Percentiles rank a stretch among this genome's conserved stretches.
phyloP scores from a whole-genome alignment of 2,329 filamentous ascomycete genomes.

The Nemania sp. region DNA sequence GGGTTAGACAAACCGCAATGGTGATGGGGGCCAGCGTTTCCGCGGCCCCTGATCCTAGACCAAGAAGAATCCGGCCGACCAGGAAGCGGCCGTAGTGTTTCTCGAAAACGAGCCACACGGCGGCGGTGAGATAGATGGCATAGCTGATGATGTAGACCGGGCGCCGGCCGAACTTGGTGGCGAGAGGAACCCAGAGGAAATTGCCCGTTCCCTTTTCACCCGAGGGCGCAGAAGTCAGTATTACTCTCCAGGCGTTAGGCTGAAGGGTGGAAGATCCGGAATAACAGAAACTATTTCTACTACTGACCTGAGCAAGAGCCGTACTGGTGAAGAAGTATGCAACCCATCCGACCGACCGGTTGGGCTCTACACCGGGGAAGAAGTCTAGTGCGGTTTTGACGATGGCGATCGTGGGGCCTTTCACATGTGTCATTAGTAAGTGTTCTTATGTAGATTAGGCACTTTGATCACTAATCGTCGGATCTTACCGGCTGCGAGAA shows the following conservation, averaged over 20 bases:
- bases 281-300: background rate
- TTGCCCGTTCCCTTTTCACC: constrained; percentile 44
- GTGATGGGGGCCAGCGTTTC: constrained; percentile 48
- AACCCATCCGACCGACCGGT: constrained; percentile 45
- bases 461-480: background rate
- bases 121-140: constrained; percentile 45
- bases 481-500: constrained; percentile 53
- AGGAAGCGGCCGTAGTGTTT: constrained; percentile 47
- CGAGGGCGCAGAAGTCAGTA: background rate
- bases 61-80: constrained; percentile 53
- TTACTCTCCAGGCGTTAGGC: background rate
- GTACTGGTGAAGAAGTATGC: constrained; percentile 59
- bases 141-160: constrained; percentile 50
- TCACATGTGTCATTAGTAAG: background rate
- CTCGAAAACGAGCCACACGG: constrained; percentile 50
- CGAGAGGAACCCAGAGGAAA: constrained; percentile 51
- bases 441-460: background rate
- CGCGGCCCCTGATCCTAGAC: constrained; percentile 56
- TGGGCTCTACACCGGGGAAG: constrained; percentile 44
- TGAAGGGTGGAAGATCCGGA: background rate
- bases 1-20: constrained; percentile 26
- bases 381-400: constrained; percentile 51
- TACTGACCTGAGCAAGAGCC: constrained; percentile 48
- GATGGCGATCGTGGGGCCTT: constrained; percentile 54
- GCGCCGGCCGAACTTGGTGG: constrained; percentile 49